Conservation (phyloP, 129 eudicot species). For the Pulicaria dysenterica region DNA sequence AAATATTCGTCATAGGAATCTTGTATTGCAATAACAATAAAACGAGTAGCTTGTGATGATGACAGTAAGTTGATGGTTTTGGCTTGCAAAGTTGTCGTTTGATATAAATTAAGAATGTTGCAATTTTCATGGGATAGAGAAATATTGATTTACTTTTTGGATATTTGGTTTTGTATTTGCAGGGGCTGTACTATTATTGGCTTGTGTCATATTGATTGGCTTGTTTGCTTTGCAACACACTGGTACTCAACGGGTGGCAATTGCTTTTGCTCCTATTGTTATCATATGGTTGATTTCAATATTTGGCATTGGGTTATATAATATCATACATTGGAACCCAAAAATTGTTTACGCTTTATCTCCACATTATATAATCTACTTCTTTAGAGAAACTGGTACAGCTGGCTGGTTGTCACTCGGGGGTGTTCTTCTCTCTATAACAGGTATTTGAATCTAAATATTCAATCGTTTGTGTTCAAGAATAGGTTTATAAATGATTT, state of each 20-base stretch:
- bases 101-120: neutral
- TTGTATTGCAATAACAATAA: neutral
- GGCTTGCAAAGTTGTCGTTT: neutral
- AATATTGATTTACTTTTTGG: neutral
- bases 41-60: neutral
- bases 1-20: constrained; percentile 1
- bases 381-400: constrained; percentile 61
- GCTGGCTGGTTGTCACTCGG: constrained; percentile 93
- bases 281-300: constrained; percentile 74
- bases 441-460: constrained; percentile 52
- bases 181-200: constrained; percentile 56
- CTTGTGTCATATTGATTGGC: constrained; percentile 76
- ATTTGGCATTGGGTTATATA: constrained; percentile 69
- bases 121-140: neutral
- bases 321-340: constrained; percentile 75
- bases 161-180: constrained; percentile 5
- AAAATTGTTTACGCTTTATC: constrained; percentile 69
- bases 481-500: constrained; percentile 8
- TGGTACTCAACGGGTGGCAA: constrained; percentile 83
- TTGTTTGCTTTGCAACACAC: constrained; percentile 78
- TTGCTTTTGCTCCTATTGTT: constrained; percentile 80
- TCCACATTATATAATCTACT: constrained; percentile 79
- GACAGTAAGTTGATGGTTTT: neutral
- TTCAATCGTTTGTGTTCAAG: constrained; percentile 2
- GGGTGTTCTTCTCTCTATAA: constrained; percentile 73